A percentile compares a stretch with the other conserved stretches of the same genome.
phyloP scores from a whole-genome alignment of 1,139 yeast species.

The Pichia norvegensis region DNA sequence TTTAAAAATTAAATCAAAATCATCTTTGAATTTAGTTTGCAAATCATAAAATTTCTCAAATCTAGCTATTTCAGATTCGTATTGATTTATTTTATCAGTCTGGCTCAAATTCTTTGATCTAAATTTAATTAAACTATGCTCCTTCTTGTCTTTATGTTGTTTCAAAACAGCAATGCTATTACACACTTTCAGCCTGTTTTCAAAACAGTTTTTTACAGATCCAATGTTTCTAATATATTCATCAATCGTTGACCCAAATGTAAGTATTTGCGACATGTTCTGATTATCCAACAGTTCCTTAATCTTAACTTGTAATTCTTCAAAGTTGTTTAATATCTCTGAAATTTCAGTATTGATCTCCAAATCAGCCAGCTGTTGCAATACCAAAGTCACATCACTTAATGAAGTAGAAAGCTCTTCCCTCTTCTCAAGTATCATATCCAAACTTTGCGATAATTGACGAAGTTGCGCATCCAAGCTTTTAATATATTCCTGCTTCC shows the following conservation, averaged over 20 bases:
- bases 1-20: constrained; percentile 45
- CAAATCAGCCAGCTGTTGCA: constrained; percentile 56
- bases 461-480: constrained; percentile 66
- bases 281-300: constrained; percentile 72
- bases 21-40: constrained; percentile 22
- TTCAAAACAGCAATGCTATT: constrained; percentile 46
- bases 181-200: constrained; percentile 66
- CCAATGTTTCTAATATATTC: constrained; percentile 77
- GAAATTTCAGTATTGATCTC: constrained; percentile 69
- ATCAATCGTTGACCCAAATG: constrained; percentile 80
- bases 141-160: constrained; percentile 40
- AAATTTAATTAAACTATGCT: constrained; percentile 32
- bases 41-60: constrained; percentile 47
- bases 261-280: constrained; percentile 77
- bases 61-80: constrained; percentile 49
- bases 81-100: constrained; percentile 36
- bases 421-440: constrained; percentile 66
- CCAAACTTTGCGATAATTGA: constrained; percentile 64
- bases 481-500: constrained; percentile 63
- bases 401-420: constrained; percentile 61
- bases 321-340: constrained; percentile 54
- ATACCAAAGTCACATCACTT: constrained; percentile 50
- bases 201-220: constrained; percentile 67
- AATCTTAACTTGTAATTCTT: constrained; percentile 63
- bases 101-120: constrained; percentile 27